Conservation (phyloP, 305 asterid genomes). For the Euphrasia arctica region DNA sequence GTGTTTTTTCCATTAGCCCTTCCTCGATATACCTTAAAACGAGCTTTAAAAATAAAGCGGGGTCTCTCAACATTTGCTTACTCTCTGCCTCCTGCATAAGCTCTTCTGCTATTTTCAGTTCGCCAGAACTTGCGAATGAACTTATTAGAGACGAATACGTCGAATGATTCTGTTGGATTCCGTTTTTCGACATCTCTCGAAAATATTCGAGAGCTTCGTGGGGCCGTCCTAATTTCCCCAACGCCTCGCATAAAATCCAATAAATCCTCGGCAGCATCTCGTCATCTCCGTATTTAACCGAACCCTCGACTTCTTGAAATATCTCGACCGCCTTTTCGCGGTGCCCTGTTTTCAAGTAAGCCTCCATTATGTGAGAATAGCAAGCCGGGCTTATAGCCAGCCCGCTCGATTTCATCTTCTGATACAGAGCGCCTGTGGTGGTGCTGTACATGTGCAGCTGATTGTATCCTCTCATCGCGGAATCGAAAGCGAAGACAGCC, state of each 20-base stretch:
- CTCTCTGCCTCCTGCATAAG: constrained; percentile 68
- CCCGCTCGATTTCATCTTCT: constrained; percentile 50
- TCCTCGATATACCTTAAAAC: constrained; percentile 57
- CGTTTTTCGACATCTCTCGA: constrained; percentile 56
- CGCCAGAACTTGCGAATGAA: constrained; percentile 49
- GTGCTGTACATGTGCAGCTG: constrained; percentile 84
- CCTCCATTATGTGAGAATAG: constrained; percentile 65
- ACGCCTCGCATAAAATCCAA: constrained; percentile 53
- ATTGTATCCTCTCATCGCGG: constrained; percentile 82
- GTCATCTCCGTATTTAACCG: constrained; percentile 10
- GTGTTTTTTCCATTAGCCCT: constrained; percentile 63
- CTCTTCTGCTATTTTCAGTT: constrained; percentile 60
- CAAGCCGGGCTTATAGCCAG: constrained; percentile 43
- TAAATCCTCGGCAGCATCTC: constrained; percentile 36
- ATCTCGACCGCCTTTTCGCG: constrained; percentile 38
- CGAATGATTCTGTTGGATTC: constrained; percentile 44
- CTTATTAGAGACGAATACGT: constrained; percentile 65
- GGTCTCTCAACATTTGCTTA: constrained; percentile 74
- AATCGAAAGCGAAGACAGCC: constrained; percentile 58
- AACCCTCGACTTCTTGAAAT: constrained; percentile 45
- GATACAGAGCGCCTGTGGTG: constrained; percentile 33
- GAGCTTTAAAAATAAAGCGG: constrained; percentile 72
- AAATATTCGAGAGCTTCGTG: constrained; percentile 62
- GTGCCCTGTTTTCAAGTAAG: constrained; percentile 44
- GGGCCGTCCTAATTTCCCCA: constrained; percentile 54